phyloP scores from a whole-genome alignment of 768 basidiomycete species.

The Lactarius trivialis region DNA sequence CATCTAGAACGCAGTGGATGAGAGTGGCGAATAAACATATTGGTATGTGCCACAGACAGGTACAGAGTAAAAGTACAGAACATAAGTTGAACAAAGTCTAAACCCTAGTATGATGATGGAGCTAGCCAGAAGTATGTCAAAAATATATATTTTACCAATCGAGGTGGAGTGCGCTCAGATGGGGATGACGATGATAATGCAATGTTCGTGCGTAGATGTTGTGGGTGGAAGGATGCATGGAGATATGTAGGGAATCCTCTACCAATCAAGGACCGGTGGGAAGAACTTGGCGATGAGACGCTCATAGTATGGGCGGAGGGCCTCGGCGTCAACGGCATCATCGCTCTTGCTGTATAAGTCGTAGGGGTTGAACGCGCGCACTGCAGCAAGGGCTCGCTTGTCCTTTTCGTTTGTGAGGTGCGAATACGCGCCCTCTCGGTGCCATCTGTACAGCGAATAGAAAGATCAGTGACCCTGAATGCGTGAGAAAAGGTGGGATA shows the following conservation, averaged over 20 bases:
- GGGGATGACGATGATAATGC: constrained; percentile 1
- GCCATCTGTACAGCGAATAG: constrained; percentile 51
- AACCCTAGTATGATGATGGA: not conserved
- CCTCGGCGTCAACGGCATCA: constrained; percentile 50
- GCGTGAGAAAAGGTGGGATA: not conserved
- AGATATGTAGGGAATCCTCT: constrained; percentile 15
- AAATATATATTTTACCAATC: not conserved
- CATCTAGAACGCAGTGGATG: too few species aligned
- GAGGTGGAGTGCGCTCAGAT: not conserved
- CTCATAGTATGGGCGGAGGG: constrained; percentile 79
- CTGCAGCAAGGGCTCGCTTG: constrained; percentile 56
- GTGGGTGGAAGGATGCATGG: not conserved
- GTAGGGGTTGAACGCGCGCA: constrained; percentile 87
- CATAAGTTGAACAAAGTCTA: not conserved
- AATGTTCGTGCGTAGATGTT: not conserved
- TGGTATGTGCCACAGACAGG: too few species aligned
- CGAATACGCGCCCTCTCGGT: constrained; percentile 77
- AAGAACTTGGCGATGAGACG: constrained; percentile 80
- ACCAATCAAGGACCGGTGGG: constrained; percentile 79
- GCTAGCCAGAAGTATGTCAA: not conserved
- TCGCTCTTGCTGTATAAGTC: constrained; percentile 91
- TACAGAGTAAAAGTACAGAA: not conserved
- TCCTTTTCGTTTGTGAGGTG: constrained; percentile 77
- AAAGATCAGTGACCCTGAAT: not conserved
- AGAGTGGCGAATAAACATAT: too few species aligned